These are phyloP conservation scores for Aristolochia fimbriata DNA, from an alignment of 164 flowering plant genomes.

Conservation along the genomic window DNA sequence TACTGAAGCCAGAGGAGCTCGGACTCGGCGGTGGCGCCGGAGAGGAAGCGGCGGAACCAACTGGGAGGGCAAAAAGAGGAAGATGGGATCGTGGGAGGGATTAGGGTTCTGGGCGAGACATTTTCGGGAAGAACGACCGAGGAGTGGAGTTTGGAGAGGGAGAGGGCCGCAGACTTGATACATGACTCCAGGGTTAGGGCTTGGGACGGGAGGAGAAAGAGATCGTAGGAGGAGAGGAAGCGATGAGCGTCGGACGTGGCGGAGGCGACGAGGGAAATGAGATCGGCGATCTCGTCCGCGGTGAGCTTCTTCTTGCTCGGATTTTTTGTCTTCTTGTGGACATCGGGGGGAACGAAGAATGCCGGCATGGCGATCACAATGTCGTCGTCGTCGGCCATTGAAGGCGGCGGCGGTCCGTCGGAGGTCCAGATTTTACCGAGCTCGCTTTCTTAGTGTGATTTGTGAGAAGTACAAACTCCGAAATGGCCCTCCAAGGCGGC, in stretches of 20 bases:
- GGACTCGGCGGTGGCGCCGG: conserved; percentile 15
- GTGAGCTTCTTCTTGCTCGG: conserved; percentile 1
- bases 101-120: conserved; percentile 2
- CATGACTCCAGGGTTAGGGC: conserved; percentile 46
- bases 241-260: conserved; percentile 29
- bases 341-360: no score
- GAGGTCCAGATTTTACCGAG: no score
- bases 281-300: conserved; percentile 5
- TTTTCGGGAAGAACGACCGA: conserved; percentile 17
- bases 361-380: no score
- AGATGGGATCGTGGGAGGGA: conserved; percentile 7
- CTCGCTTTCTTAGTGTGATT: no score
- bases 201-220: conserved; percentile 54
- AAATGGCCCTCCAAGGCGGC: no score
- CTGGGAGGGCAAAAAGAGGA: conserved; percentile 6
- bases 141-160: conserved; percentile 35
- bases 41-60: conserved; percentile 53
- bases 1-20: conserved; percentile 38
- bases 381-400: no score
- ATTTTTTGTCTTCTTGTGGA: not conserved
- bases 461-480: no score
- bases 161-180: conserved; percentile 30
- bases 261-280: conserved; percentile 21
- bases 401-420: no score
- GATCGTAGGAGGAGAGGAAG: conserved; percentile 50